These are phyloP conservation scores for Circinella minor DNA, from an alignment of 371 early-diverging fungal genomes.

Conservation along the genomic window DNA sequence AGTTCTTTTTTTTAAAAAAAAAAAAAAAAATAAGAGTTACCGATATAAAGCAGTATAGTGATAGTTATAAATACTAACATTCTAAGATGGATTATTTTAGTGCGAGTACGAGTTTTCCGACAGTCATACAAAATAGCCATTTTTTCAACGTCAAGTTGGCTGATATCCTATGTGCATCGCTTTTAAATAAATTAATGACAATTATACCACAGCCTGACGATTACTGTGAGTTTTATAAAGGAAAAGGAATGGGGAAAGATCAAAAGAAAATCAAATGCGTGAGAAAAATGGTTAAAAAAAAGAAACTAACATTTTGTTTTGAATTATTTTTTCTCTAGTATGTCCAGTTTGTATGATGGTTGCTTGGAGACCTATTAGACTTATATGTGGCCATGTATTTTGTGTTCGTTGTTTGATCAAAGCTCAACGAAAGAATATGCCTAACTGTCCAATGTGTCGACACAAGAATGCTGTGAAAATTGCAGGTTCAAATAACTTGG, in stretches of 20 bases:
- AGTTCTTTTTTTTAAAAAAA: not conserved
- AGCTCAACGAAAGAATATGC: conserved; percentile 64
- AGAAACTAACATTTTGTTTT: not conserved
- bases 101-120: conserved; percentile 41
- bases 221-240: conserved; percentile 51
- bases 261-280: not conserved
- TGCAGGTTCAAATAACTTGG: conserved; percentile 65
- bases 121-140: conserved; percentile 26
- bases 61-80: no score
- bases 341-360: conserved; percentile 55
- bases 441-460: conserved; percentile 77
- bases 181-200: conserved; percentile 49
- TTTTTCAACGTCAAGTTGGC: conserved; percentile 42
- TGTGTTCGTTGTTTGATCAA: conserved; percentile 80
- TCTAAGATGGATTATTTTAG: conserved; percentile 15
- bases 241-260: not conserved
- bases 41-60: no score
- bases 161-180: conserved; percentile 40
- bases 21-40: no score
- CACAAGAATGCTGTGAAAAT: conserved; percentile 56
- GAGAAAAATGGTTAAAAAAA: not conserved
- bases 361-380: conserved; percentile 77
- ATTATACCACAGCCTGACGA: conserved; percentile 82
- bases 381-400: conserved; percentile 73
- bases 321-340: conserved; percentile 17